Conservation (phyloP, 257 asterid species). For the Hygrophila difformis region DNA sequence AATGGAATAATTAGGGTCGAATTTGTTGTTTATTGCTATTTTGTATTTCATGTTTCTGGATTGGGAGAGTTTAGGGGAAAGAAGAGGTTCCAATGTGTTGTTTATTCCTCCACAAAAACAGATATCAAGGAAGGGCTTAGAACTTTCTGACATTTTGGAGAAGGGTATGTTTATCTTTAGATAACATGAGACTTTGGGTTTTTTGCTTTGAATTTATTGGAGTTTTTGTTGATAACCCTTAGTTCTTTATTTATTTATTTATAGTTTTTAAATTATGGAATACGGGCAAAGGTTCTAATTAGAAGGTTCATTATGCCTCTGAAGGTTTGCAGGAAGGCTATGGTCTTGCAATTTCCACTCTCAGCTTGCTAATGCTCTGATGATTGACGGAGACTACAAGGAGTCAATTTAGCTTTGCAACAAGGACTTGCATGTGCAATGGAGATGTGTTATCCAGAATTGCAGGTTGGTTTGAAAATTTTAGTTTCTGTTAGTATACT, state of each 20-base stretch:
- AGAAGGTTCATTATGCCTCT: conserved; percentile 14
- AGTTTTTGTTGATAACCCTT: neutral
- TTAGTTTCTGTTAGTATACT: too few species aligned
- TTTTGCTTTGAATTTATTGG: conserved; percentile 13
- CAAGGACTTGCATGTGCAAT: conserved; percentile 65
- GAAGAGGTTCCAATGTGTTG: too few species aligned
- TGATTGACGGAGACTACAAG: conserved; percentile 76
- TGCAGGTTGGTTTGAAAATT: conserved; percentile 59
- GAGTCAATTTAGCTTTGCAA: conserved; percentile 66
- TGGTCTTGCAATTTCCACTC: conserved; percentile 96
- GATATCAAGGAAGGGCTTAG: conserved; percentile 76
- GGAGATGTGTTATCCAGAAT: conserved; percentile 90
- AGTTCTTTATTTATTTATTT: too few species aligned
- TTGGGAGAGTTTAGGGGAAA: too few species aligned
- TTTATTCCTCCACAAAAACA: conserved; percentile 89
- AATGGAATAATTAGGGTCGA: too few species aligned
- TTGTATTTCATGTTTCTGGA: too few species aligned
- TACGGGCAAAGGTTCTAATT: conserved; percentile 1
- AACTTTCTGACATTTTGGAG: conserved; percentile 72
- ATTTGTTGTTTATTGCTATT: too few species aligned
- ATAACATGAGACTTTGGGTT: conserved; percentile 11
- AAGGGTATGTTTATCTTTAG: conserved; percentile 52
- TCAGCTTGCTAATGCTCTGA: conserved; percentile 91
- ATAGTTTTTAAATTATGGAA: too few species aligned
- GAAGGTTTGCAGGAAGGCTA: conserved; percentile 78